These are phyloP conservation scores for Solanum pinnatisectum DNA, from an alignment of 257 asterid genomes.

Conservation along the genomic window DNA sequence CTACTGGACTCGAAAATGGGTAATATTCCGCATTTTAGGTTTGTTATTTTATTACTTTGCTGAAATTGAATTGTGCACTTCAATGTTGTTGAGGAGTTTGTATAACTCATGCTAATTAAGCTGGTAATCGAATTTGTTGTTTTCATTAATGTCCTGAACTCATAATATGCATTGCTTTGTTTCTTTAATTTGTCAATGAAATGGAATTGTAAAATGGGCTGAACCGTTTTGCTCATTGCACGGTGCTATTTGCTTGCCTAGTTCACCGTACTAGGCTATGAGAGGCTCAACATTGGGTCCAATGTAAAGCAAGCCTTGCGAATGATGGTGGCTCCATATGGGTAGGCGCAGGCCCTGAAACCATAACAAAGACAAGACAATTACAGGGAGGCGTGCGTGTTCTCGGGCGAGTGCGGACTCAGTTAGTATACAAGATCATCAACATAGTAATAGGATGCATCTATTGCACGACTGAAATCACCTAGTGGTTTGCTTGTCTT, in stretches of 20 bases:
- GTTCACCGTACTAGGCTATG: not conserved
- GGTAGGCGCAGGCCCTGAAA: not conserved
- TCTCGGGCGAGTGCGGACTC: not conserved
- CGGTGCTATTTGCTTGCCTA: not conserved
- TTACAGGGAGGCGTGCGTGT: not conserved
- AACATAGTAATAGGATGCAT: not conserved
- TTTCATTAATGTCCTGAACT: not conserved
- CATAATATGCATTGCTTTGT: not conserved
- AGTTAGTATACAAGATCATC: not conserved
- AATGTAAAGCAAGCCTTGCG: not conserved
- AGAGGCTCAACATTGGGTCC: not conserved
- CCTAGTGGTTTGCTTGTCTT: not conserved
- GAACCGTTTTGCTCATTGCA: not conserved
- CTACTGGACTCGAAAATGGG: constrained; percentile 80
- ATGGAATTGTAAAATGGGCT: not conserved
- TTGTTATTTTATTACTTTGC: not conserved
- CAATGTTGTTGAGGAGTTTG: not conserved
- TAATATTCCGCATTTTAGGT: not conserved
- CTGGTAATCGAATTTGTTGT: not conserved
- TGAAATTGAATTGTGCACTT: not conserved
- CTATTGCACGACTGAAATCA: not conserved
- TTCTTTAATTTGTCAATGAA: not conserved
- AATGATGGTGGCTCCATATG: not conserved
- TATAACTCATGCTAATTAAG: not conserved
- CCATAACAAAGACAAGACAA: too few relatives aligned